Conservation (phyloP, 1,284 basidiomycete genomes). For the Ganoderma sinense region DNA sequence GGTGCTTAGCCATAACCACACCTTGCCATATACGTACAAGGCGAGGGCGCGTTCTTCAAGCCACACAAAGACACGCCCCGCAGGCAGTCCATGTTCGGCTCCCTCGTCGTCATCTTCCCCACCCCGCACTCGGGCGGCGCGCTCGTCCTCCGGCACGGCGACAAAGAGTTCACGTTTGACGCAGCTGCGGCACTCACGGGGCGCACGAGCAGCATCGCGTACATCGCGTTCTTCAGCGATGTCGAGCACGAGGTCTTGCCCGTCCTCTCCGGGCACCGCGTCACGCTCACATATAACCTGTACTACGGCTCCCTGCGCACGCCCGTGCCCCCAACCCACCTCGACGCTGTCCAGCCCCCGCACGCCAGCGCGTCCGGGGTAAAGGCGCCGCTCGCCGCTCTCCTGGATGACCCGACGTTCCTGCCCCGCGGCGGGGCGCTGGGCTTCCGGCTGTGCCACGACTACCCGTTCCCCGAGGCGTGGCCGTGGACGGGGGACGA, state of each 20-base stretch:
- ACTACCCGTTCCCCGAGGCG: constrained; percentile 32
- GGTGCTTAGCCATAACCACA: not conserved
- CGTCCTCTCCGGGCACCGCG: constrained; percentile 47
- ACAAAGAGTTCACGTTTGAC: constrained; percentile 41
- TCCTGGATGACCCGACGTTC: constrained; percentile 37
- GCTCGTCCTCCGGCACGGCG: constrained; percentile 44
- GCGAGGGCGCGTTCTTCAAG: constrained; percentile 47
- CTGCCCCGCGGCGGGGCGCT: constrained; percentile 44
- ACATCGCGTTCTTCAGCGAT: constrained; percentile 50
- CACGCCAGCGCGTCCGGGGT: constrained; percentile 6
- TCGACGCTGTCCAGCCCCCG: not conserved
- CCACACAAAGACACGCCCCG: constrained; percentile 49
- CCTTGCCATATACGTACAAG: constrained; percentile 30
- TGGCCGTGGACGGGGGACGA: not conserved
- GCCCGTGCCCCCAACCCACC: not conserved
- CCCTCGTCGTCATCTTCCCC: constrained; percentile 51
- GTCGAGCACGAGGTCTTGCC: constrained; percentile 52
- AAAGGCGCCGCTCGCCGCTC: constrained; percentile 21
- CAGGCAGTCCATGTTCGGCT: constrained; percentile 50
- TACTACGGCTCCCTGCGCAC: constrained; percentile 30
- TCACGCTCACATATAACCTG: constrained; percentile 53
- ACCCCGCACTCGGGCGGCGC: constrained; percentile 49
- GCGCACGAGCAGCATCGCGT: constrained; percentile 33
- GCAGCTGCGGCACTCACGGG: constrained; percentile 26
- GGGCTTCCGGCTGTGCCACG: constrained; percentile 47